Conservation (phyloP, 306 rosid species). For the Cucurbita argyrosperma region DNA sequence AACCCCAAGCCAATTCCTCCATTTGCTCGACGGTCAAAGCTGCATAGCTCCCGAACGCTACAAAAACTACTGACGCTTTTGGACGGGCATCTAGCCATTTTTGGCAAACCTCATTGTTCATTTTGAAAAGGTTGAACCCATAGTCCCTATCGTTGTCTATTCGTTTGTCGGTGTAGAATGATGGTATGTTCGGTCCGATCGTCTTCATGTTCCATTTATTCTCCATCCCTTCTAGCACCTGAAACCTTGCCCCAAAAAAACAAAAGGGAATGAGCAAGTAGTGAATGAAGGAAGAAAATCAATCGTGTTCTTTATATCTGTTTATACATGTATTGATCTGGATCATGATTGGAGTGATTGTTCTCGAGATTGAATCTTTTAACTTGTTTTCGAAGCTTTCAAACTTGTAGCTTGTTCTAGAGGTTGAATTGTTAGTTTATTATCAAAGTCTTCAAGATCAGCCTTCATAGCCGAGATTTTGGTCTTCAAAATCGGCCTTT, state of each 20-base stretch:
- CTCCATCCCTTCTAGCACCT: constrained; percentile 8
- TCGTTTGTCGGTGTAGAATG: constrained; percentile 8
- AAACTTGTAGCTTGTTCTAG: no score
- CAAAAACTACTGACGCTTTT: constrained; percentile 6
- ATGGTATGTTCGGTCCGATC: constrained; percentile 18
- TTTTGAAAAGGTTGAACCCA: not conserved
- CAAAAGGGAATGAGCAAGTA: not conserved
- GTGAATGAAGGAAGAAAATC: no score
- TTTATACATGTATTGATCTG: no score
- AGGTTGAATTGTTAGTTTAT: no score
- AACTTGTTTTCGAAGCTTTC: no score
- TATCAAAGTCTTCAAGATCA: no score
- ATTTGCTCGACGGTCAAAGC: not conserved
- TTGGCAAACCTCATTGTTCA: not conserved
- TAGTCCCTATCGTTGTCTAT: not conserved
- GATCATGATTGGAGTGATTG: no score
- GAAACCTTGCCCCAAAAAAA: not conserved
- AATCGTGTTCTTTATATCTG: no score
- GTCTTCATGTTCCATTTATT: constrained; percentile 4
- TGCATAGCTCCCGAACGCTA: constrained; percentile 15
- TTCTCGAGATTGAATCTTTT: no score
- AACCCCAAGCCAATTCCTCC: constrained; percentile 15
- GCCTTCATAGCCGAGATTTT: no score
- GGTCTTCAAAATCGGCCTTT: no score
- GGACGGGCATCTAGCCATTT: constrained; percentile 9